Evolutionary conservation across 2,329 filamentous ascomycete genomes (phyloP).

Genomic region (Cordyceps cateniannulata): DNA sequence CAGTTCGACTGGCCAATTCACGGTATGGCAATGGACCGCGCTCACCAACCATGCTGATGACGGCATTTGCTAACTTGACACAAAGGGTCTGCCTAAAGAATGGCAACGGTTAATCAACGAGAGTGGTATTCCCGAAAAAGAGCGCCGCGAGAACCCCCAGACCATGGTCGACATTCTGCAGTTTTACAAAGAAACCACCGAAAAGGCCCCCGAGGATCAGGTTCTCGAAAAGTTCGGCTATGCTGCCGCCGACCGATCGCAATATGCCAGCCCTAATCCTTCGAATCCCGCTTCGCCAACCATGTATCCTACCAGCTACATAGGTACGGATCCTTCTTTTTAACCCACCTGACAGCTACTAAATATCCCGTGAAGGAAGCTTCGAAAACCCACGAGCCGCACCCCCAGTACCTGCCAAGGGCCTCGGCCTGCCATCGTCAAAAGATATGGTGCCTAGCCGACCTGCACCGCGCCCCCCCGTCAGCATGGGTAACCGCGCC

Average conservation of each 20-base stretch:
- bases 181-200: slow-evolving; percentile 93
- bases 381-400: slow-evolving; percentile 96
- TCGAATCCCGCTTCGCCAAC: slow-evolving; percentile 43
- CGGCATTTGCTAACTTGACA: slow-evolving; percentile 15
- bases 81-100: slow-evolving; percentile 86
- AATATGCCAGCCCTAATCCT: slow-evolving; percentile 35
- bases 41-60: slow-evolving; percentile 15
- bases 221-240: slow-evolving; percentile 96
- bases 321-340: slow-evolving; percentile 33
- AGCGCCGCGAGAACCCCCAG: slow-evolving; percentile 91
- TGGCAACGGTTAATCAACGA: slow-evolving; percentile 96
- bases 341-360: background rate
- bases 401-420: slow-evolving; percentile 69
- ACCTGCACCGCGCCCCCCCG: slow-evolving; percentile 82
- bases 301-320: slow-evolving; percentile 49
- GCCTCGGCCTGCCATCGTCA: slow-evolving; percentile 35
- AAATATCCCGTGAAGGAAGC: slow-evolving; percentile 50
- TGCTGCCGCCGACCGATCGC: slow-evolving; percentile 55
- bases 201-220: slow-evolving; percentile 72
- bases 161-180: slow-evolving; percentile 92
- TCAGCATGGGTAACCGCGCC: slow-evolving; percentile 50
- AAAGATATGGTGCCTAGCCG: slow-evolving; percentile 67
- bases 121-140: slow-evolving; percentile 92
- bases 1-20: slow-evolving; percentile 92
- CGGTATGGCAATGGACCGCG: slow-evolving; percentile 50